Evolutionary conservation across 1,284 basidiomycete genomes (phyloP).

Genomic region (Malassezia globosa): DNA sequence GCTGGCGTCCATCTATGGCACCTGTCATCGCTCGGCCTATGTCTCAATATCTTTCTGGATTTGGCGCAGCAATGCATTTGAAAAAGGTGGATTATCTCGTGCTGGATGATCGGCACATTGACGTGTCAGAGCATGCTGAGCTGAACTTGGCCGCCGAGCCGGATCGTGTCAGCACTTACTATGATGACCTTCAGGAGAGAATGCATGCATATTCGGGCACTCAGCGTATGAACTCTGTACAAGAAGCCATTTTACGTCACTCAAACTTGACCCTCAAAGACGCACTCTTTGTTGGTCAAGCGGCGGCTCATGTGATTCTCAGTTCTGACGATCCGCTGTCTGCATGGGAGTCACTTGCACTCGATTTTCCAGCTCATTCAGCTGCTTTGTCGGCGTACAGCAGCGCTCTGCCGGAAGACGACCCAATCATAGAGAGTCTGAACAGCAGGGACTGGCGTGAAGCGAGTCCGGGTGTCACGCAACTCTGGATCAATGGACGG

Average conservation of each 20-base stretch:
- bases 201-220: not conserved
- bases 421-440: constrained; percentile 20
- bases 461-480: constrained; percentile 17
- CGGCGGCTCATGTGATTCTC: constrained; percentile 26
- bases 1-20: constrained; percentile 40
- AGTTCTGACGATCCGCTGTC: constrained; percentile 32
- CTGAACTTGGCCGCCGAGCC: not conserved
- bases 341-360: constrained; percentile 30
- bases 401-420: constrained; percentile 11
- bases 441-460: constrained; percentile 9
- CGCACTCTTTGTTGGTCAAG: constrained; percentile 21
- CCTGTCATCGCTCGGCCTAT: not conserved
- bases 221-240: not conserved
- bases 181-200: not conserved
- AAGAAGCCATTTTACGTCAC: constrained; percentile 1
- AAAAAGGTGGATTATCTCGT: constrained; percentile 97
- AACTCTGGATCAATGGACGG: constrained; percentile 41
- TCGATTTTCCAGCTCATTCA: constrained; percentile 38
- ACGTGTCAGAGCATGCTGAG: constrained; percentile 3
- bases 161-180: not conserved
- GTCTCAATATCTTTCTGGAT: constrained; percentile 61
- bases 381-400: constrained; percentile 22
- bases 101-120: constrained; percentile 50
- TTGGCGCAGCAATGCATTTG: constrained; percentile 78
- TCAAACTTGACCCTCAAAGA: constrained; percentile 19